Evolutionary conservation across 1,284 basidiomycete species (phyloP), one percentile per base, ranked within the genome.

Genomic region (Mrakiaceae sp.): DNA sequence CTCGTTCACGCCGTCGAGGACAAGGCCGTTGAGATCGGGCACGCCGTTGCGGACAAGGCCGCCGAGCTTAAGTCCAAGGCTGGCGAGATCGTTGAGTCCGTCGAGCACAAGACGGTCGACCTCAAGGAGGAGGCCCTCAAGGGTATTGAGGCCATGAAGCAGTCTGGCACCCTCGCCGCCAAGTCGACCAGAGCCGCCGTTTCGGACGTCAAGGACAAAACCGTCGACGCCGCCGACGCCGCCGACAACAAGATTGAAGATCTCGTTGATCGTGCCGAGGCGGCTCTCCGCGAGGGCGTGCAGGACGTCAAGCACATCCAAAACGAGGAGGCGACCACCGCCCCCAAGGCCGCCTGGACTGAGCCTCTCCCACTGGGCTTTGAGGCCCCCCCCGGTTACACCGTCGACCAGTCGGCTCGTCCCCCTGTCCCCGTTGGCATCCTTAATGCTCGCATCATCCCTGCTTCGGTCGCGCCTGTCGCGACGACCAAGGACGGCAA

Each of bases 351-450:
- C 51, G 70, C 70, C 60, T 73, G 74, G 69, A 70, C 70, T 57
- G 67, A 66, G 67, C 70, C 66, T 66, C 66, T 56, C 57, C 93
- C 92, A 39, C 77, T 97, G 63, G 93, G 92, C 6, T 89, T 88
- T 73, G 91, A 96, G 74, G 88, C 87, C 14, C 92, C 92, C 55
- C 90, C 90, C 46, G 93, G 93, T 27, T 79, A 81, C 67, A 76
- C 88, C 43, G 94, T 93, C 73, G 77, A 78, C 52, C 27, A 27
- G 27, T 27, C 27, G 27, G 27, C 27, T 27, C 81, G 77, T 12
- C 73, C 75, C 49, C 84, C 87, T n/a, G 81, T 96, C 49, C 57
- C 92, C 56, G 90, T 90, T 44, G 92, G 92, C 39, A 27, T 27
- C 27, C 27, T 27, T 27, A 27, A 27, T 27, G 62, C 81, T 82